Base-by-base conservation (phyloP, 805 yeast genomes). In the Candida vartiovaarae region DNA sequence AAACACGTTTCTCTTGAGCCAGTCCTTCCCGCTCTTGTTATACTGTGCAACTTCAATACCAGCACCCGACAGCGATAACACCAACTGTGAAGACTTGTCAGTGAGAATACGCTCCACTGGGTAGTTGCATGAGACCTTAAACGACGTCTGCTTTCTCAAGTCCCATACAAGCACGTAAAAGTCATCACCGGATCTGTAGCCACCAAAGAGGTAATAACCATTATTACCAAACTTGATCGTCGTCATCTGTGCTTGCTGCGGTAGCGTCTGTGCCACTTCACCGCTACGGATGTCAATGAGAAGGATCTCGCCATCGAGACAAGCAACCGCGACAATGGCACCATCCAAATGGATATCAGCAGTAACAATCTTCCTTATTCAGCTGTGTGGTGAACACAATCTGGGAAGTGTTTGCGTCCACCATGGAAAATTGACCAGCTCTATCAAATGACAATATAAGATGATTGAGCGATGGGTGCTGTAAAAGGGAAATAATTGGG, bases 171-270 rank as follows among this genome's bases (percentile, higher is more conserved):
- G 70, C 7, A 75, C 45, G 4, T 26, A 40, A 29, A 50, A 36
- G 23, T 56, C 49, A 3, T 45, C 44, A 1, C 50, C 50, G 6
- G n/a, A 23, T 4, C 25, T 29, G 20, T 55, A 63, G 4, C 54
- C 54, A 3, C 62, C 72, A 36, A 73, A 56, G 20, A 83, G 55
- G 74, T 82, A 79, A 57, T 77, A 80, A 2, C 91, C 91, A 55
- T 83, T 83, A 28, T 67, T 64, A 3, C 82, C 83, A 61, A 80
- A 81, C 35, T 58, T 54, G 9, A 80, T 44, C n/a, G 63, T 58
- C 5, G 59, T 49, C 8, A 74, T 62, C 1, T 42, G 32, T 1
- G 51, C 45, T 8, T 25, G 38, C 11, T 34, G 32, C 23, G 37
- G 33, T 32, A 65, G 41, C 8, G 55, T 55, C 3, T 64, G 51